Base-by-base conservation (phyloP, 2,329 filamentous ascomycete genomes). In the Ilyonectria mors-panacis region DNA sequence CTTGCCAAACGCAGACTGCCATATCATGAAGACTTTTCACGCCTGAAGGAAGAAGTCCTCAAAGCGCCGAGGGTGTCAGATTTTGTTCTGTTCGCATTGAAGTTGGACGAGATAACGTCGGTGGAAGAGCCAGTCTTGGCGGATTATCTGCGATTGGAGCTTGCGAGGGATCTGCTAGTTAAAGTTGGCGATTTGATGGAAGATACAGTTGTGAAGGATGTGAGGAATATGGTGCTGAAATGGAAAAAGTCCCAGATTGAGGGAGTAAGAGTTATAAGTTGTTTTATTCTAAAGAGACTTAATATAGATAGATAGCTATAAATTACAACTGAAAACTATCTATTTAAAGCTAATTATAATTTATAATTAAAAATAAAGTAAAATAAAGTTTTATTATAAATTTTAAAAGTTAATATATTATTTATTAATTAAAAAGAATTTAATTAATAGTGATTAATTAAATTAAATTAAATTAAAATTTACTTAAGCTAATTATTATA, bases 11-110 rank as follows among this genome's bases (percentile, higher is more conserved):
- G 70, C 1, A 65, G 37, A 8, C 53, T 37, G 8, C 76, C 73
- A 1, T 78, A 78, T 21, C 76, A 78, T 37, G 45, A 58, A 0
- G 73, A 77, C 23, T 70, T 78, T 30, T 17, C 50, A 8, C 42
- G 50, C 1, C 55, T 75, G 7, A 75, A 70, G 21, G 44, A 48
- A 6, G 63, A 64, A n/a, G 28, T 75, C 2, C 19, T 63, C 1
- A 35, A 48, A n/a, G 66, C 64, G 45, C 64, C 62, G 2, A 9
- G 23, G 1, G 12, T 28, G n/a, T 6, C 44, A 10, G 12, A 64
- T 1, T 63, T 62, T 47, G 58, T 42, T 1, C 59, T 45, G 17
- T 62, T 67, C 5, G 67, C 69, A 3, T 39, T 78, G 23, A 67
- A 68, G 42, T 23, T 68, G 19, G 61, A 65, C 13, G 53, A 67